Evolutionary conservation across 176 grass and related monocot genomes (phyloP).

Genomic region (Microstegium vimineum): DNA sequence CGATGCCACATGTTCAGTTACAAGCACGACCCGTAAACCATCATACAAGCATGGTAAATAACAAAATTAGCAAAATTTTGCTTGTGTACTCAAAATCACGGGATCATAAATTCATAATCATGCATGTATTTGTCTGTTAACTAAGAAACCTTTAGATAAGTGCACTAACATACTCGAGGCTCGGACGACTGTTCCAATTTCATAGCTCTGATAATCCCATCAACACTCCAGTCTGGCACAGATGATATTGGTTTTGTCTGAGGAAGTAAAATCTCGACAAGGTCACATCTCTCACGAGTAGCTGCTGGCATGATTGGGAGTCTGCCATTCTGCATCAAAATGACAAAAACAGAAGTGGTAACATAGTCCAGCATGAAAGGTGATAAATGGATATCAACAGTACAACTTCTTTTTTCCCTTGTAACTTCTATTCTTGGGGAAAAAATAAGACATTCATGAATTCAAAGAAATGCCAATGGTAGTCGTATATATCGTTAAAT

Average conservation of each 20-base stretch:
- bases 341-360: slow-evolving; percentile 2
- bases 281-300: slow-evolving; percentile 6
- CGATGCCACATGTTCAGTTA: background rate
- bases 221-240: slow-evolving; percentile 2
- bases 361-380: background rate
- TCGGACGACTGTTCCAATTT: no score
- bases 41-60: background rate
- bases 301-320: slow-evolving; percentile 27
- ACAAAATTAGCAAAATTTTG: background rate
- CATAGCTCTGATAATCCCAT: background rate
- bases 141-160: no score
- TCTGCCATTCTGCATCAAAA: slow-evolving; percentile 9
- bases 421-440: no score
- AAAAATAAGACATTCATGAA: background rate
- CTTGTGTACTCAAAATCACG: background rate
- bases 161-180: background rate
- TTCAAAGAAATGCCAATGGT: background rate
- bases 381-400: background rate
- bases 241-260: slow-evolving; percentile 27
- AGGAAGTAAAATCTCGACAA: slow-evolving; percentile 44
- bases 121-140: background rate
- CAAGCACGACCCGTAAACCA: background rate
- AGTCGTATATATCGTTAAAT: background rate
- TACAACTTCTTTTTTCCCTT: background rate
- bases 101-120: background rate